Evolutionary conservation across 2,329 filamentous ascomycete species (phyloP), one percentile per base, ranked within the genome.

Genomic region (Penicillium sclerotigenum): DNA sequence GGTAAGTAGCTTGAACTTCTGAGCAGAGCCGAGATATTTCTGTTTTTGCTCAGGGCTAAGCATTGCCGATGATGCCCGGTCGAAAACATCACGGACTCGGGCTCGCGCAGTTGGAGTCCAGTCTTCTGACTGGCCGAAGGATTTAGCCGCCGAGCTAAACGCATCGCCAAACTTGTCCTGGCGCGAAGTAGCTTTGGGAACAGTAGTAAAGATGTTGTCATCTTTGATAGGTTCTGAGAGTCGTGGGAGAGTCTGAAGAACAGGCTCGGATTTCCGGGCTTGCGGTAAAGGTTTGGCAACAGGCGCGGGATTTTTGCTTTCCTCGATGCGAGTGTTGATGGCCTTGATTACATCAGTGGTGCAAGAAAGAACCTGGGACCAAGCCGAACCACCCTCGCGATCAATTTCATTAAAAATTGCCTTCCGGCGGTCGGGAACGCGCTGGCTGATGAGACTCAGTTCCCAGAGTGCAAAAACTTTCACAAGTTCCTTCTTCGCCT

Each of bases 381-480:
- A 96, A 62, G 89, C 87, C 0, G 90, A 83, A 0, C 88, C 90
- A 42, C 87, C 88, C 52, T 85, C 84, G 58, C 91, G 88, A 64
- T 96, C 90, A 59, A 96, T 89, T 64, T 97, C 93, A 56, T 87
- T 85, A 73, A 90, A 97, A 53, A 97, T 90, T 20, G 85, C 84
- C 71, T 88, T 89, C 50, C 93, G 84, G 33, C 91, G 86, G n/a
- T 85, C 81, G 16, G 87, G 81, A 60, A 89, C 92, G 52, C 85
- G 82, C 54, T 88, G 83, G 36, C 89, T 87, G 64, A 97, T 96
- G 54, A 90, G 81, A 29, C 86, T 85, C 28, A 97, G 79, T 69
- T 97, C 93, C 92, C 92, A 96, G 73, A 96, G 88, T 16, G 93
- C 92, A 71, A 95, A 96, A 0, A 85, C 83, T 82, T 84, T 87